Base-by-base conservation (phyloP, 176 grass and related monocot species). In the Metroxylon sagu region DNA sequence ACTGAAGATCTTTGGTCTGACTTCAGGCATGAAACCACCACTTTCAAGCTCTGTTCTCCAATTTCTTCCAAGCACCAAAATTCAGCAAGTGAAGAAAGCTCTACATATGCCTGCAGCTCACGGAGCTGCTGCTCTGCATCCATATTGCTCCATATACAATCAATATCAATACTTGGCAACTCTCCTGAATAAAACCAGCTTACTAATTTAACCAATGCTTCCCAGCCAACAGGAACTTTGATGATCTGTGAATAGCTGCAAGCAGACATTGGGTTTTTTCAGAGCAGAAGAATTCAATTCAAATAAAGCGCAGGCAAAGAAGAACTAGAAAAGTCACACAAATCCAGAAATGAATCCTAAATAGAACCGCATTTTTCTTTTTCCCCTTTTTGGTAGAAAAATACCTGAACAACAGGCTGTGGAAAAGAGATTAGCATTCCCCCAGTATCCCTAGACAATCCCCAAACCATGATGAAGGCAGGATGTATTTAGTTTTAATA, bases 11-110 rank as follows among this genome's bases (percentile, higher is more conserved):
- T 59, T 19, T 48, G 57, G 71, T 48, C 64, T 6, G 78, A 73
- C 3, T n/a, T 70, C 60, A 96, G 59, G 65, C 75, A 80, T 48
- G 64, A 19, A 26, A 72, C 27, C 18, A 76, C 66, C 4, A 15
- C 75, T 26, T 52, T 26, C 3, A 79, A 77, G 54, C 75, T 72
- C 58, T 82, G 74, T 55, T 85, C 92, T 68, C 75, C 80, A 15
- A 96, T 49, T 4, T 76, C 86, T 12, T 96, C 80, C 35, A 84
- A 66, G 52, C 82, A 78, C 92, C 92, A 90, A 76, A 82, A 90
- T 48, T 90, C 83, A 5, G 86, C 58, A 25, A 96, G 65, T 2
- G 92, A 96, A 19, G 77, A 85, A 48, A 96, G 59, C 53, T 90
- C 92, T 4, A 68, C 76, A 1, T 90, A 87, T 0, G 83, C 14